Percentiles rank a stretch among this genome's conserved stretches.
phyloP scores from a whole-genome alignment of 108 stramenopile genomes.

The Stephanodiscus triporus region DNA sequence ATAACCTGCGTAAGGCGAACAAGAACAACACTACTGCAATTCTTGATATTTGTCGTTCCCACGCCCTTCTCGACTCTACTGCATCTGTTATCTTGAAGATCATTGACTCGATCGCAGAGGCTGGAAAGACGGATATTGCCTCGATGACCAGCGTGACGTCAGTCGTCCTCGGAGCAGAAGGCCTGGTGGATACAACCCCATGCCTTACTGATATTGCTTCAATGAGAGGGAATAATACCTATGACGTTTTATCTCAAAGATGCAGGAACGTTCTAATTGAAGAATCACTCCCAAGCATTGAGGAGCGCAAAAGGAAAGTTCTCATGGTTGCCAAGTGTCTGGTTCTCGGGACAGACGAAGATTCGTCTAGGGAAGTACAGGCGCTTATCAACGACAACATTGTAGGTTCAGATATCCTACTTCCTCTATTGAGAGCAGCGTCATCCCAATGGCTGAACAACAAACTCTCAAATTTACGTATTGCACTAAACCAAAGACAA shows the following conservation, averaged over 20 bases:
- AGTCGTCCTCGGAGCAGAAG: conserved; percentile 73
- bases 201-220: conserved; percentile 93
- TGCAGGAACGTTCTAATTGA: conserved; percentile 92
- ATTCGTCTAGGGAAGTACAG: conserved; percentile 51
- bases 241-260: conserved; percentile 77
- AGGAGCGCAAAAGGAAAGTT: conserved; percentile 69
- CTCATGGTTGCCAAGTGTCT: conserved; percentile 59
- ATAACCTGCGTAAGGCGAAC: conserved; percentile 85
- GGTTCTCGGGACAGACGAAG: conserved; percentile 43
- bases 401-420: conserved; percentile 86
- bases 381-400: conserved; percentile 79
- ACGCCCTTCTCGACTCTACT: conserved; percentile 79
- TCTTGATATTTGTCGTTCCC: conserved; percentile 81
- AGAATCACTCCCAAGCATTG: conserved; percentile 90
- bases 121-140: conserved; percentile 61
- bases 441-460: conserved; percentile 55
- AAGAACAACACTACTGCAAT: conserved; percentile 67
- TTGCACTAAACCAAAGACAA: conserved; percentile 67
- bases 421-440: conserved; percentile 66
- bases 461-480: conserved; percentile 74
- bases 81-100: conserved; percentile 76
- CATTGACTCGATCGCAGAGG: conserved; percentile 85
- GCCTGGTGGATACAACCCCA: conserved; percentile 78
- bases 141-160: conserved; percentile 55
- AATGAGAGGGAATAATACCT: conserved; percentile 77